Conservation (phyloP, 2,329 filamentous ascomycete genomes). For the Didymella segeticola region DNA sequence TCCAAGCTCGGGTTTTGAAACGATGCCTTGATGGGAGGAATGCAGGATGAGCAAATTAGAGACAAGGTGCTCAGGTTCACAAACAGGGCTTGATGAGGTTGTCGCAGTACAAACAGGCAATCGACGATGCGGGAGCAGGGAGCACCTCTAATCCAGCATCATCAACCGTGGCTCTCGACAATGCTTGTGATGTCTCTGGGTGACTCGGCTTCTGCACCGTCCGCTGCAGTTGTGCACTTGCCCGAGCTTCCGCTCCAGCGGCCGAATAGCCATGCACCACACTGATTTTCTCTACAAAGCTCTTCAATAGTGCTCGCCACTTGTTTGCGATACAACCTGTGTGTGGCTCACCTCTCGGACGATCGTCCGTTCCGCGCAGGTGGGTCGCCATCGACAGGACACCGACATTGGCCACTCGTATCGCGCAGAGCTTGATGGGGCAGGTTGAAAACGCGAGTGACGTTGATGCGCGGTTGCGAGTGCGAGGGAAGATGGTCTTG, state of each 20-base stretch:
- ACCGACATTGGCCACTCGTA: constrained; percentile 9
- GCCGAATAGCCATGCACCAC: constrained; percentile 3
- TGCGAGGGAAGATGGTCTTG: constrained; percentile 1
- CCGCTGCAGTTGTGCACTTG: background rate
- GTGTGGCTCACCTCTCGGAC: background rate
- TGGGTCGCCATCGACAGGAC: background rate
- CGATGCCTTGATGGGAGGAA: constrained; percentile 8
- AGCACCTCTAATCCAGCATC: background rate
- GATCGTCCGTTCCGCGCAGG: background rate
- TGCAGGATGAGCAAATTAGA: constrained; percentile 3
- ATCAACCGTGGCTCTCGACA: constrained; percentile 1
- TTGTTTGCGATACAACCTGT: constrained; percentile 3
- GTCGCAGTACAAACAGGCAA: background rate
- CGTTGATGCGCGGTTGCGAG: constrained; percentile 12
- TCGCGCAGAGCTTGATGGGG: background rate
- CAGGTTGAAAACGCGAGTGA: constrained; percentile 20
- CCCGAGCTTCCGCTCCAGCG: background rate
- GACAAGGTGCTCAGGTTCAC: background rate
- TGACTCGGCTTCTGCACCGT: constrained; percentile 16
- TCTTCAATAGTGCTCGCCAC: background rate
- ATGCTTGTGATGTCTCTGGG: background rate
- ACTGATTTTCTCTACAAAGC: background rate
- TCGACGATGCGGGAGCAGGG: background rate
- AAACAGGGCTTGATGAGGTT: background rate
- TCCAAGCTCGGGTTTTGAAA: constrained; percentile 13